Percentiles rank a stretch among this genome's conserved stretches.
Conservation (phyloP, 176 grass and related monocot genomes). For the Eragrostis nindensis region DNA sequence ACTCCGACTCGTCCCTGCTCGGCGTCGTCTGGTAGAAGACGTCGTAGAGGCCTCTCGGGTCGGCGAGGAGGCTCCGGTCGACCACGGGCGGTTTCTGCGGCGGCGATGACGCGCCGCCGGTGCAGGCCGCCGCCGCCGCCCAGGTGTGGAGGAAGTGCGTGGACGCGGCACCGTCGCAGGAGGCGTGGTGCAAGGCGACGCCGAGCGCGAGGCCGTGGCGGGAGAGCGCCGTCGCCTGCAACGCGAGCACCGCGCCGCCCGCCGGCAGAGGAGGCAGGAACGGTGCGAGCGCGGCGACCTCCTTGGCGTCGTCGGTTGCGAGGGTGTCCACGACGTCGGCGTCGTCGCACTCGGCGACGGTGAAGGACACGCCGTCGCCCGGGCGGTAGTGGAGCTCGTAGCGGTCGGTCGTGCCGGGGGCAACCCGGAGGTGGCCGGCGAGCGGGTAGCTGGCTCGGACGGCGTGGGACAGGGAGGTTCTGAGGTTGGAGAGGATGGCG, state of each 20-base stretch:
- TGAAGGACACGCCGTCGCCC: constrained; percentile 56
- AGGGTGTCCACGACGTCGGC: constrained; percentile 26
- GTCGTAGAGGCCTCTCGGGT: constrained; percentile 38
- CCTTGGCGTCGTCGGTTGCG: constrained; percentile 10
- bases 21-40: background rate
- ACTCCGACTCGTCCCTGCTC: background rate
- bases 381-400: constrained; percentile 51
- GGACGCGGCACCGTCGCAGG: constrained; percentile 45
- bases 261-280: constrained; percentile 32
- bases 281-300: constrained; percentile 21
- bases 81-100: background rate
- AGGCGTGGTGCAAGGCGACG: constrained; percentile 42
- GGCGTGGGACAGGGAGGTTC: constrained; percentile 31
- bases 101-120: background rate
- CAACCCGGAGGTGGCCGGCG: constrained; percentile 41
- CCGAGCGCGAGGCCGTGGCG: constrained; percentile 44
- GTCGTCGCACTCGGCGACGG: constrained; percentile 48
- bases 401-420: background rate
- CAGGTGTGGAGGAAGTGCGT: constrained; percentile 54
- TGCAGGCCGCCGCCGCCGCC: background rate
- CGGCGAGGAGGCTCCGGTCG: constrained; percentile 27
- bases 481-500: constrained; percentile 41
- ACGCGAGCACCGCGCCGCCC: constrained; percentile 25
- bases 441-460: constrained; percentile 51
- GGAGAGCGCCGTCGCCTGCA: constrained; percentile 45